Percentiles rank a stretch among this genome's conserved stretches.
Conservation (phyloP, 176 grass and related monocot genomes). For the Paspalum notatum region DNA sequence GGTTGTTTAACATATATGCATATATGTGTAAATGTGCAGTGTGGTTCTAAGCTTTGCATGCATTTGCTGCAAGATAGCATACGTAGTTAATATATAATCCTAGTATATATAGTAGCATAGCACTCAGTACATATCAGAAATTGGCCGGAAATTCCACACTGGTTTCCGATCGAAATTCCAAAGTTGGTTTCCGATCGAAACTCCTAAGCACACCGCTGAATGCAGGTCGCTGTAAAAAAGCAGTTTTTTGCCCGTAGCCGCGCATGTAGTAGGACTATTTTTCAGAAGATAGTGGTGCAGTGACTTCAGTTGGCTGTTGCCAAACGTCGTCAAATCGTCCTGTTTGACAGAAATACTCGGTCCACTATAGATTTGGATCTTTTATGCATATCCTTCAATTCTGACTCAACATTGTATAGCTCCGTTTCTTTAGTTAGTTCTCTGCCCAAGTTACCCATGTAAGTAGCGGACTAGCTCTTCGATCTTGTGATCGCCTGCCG, state of each 20-base stretch:
- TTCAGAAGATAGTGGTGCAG: not conserved
- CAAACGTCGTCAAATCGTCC: no score
- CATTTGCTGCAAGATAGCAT: slow-evolving; percentile 32
- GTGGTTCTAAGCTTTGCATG: slow-evolving; percentile 10
- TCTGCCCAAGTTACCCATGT: not conserved
- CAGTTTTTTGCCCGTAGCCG: not conserved
- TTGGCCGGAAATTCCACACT: slow-evolving; percentile 25
- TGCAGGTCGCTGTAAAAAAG: not conserved
- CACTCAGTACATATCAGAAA: not conserved
- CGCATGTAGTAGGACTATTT: not conserved
- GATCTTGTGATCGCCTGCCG: slow-evolving; percentile 24
- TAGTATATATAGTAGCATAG: no score
- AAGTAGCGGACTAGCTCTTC: not conserved
- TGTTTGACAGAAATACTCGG: not conserved
- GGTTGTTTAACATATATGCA: no score
- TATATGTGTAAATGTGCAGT: not conserved
- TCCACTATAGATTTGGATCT: not conserved
- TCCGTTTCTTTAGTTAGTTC: not conserved
- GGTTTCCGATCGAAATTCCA: no score
- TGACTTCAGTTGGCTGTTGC: slow-evolving; percentile 6
- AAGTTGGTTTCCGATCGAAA: slow-evolving; percentile 7
- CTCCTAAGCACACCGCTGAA: slow-evolving; percentile 5
- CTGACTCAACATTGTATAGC: not conserved
- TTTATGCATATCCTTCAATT: not conserved
- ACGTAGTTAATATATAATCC: no score